Evolutionary conservation across 2,329 filamentous ascomycete genomes (phyloP).

Genomic region (Alternaria sp.): DNA sequence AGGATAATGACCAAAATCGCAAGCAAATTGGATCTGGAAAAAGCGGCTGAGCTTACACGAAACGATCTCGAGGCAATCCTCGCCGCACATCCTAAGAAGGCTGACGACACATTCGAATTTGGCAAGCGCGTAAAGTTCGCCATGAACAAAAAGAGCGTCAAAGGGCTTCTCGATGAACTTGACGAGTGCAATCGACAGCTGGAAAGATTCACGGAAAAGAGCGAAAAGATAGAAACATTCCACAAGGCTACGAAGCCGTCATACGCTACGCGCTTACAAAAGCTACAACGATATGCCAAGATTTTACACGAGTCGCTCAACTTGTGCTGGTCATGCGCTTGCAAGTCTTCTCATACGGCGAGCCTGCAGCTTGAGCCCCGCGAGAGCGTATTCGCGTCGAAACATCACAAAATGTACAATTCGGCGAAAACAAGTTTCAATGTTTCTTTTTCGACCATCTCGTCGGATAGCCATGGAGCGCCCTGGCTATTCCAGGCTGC

Average conservation of each 20-base stretch:
- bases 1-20: constrained; percentile 45
- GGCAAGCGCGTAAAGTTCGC: constrained; percentile 44
- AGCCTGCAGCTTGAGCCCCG: constrained; percentile 44
- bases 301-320: constrained; percentile 39
- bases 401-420: constrained; percentile 14
- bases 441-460: constrained; percentile 38
- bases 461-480: constrained; percentile 12
- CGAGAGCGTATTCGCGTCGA: constrained; percentile 30
- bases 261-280: constrained; percentile 41
- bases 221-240: constrained; percentile 45
- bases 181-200: constrained; percentile 49
- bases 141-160: constrained; percentile 48
- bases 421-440: constrained; percentile 39
- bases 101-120: constrained; percentile 43
- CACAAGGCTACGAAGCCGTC: constrained; percentile 44
- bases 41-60: constrained; percentile 39
- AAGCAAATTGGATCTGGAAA: constrained; percentile 45
- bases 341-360: constrained; percentile 39
- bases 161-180: constrained; percentile 43
- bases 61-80: constrained; percentile 47
- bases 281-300: constrained; percentile 43
- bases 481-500: constrained; percentile 44
- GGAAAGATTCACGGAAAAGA: constrained; percentile 47
- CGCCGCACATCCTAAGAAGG: constrained; percentile 40
- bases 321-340: constrained; percentile 43